Conservation (phyloP, 2,329 filamentous ascomycete genomes). For the Diaporthe helianthi region DNA sequence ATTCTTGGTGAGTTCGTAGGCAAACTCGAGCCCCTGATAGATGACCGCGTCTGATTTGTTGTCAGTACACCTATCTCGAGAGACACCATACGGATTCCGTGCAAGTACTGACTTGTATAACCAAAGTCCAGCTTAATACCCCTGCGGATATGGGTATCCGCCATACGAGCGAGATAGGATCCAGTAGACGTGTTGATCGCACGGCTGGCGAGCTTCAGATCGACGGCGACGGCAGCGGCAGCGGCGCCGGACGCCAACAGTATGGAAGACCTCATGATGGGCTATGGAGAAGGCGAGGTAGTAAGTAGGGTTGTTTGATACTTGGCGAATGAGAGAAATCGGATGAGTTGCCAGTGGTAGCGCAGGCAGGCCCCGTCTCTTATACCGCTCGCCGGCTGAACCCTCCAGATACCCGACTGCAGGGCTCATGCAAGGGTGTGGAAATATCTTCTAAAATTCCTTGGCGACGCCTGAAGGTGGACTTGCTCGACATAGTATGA, state of each 20-base stretch:
- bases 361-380: conserved; percentile 6
- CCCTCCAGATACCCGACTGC: conserved; percentile 9
- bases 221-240: conserved; percentile 66
- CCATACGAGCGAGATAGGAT: conserved; percentile 52
- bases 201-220: conserved; percentile 76
- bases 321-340: conserved; percentile 23
- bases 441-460: background rate
- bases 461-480: conserved; percentile 17
- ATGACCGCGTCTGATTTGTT: conserved; percentile 41
- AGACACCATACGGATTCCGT: background rate
- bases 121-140: conserved; percentile 42
- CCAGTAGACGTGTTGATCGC: conserved; percentile 73
- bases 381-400: conserved; percentile 2
- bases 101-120: conserved; percentile 40
- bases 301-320: conserved; percentile 9
- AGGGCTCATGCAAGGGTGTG: conserved; percentile 15
- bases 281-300: conserved; percentile 11
- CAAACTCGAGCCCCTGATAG: conserved; percentile 47
- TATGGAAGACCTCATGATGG: conserved; percentile 20
- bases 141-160: conserved; percentile 46
- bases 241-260: conserved; percentile 53
- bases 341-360: conserved; percentile 5
- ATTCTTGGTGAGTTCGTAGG: conserved; percentile 47
- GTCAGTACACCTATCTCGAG: background rate
- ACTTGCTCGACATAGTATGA: conserved; percentile 17